These are phyloP conservation scores for Phytophthora sansomeana DNA, from an alignment of 352 stramenopile species.

Conservation along the genomic window DNA sequence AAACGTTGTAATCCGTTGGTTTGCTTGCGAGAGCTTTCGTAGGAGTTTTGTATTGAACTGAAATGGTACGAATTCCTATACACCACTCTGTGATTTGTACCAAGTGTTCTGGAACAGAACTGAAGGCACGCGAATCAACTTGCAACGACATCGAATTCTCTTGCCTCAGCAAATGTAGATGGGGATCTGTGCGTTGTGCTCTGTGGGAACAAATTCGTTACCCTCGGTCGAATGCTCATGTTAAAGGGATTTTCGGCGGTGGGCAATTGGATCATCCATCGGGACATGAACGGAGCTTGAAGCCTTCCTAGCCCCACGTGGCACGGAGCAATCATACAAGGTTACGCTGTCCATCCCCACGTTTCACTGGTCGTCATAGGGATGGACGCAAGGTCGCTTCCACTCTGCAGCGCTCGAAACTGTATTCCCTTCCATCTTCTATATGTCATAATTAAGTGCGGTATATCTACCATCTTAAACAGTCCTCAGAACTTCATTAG, in stretches of 20 bases:
- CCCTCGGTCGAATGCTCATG: too few relatives aligned
- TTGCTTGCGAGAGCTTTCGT: too few relatives aligned
- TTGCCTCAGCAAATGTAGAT: not conserved
- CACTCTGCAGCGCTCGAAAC: too few relatives aligned
- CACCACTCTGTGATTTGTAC: too few relatives aligned
- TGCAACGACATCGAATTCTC: not conserved
- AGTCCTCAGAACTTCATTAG: not conserved
- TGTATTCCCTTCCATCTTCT: not conserved
- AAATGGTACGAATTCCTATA: too few relatives aligned
- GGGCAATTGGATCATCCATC: not conserved
- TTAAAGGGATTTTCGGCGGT: not conserved
- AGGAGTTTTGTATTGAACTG: too few relatives aligned
- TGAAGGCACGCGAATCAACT: not conserved
- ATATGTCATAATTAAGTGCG: not conserved
- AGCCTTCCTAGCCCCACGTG: too few relatives aligned
- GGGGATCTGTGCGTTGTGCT: not conserved
- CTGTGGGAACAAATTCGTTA: not conserved
- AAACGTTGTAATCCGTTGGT: too few relatives aligned
- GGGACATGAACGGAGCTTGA: not conserved
- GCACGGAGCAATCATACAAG: not conserved
- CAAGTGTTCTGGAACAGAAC: not conserved
- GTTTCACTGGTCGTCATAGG: not conserved
- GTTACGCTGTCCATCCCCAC: not conserved
- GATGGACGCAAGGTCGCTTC: conserved; percentile 2
- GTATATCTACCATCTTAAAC: too few relatives aligned